Base-by-base conservation (phyloP, 1,284 basidiomycete species). In the Heimioporus punctisporus region DNA sequence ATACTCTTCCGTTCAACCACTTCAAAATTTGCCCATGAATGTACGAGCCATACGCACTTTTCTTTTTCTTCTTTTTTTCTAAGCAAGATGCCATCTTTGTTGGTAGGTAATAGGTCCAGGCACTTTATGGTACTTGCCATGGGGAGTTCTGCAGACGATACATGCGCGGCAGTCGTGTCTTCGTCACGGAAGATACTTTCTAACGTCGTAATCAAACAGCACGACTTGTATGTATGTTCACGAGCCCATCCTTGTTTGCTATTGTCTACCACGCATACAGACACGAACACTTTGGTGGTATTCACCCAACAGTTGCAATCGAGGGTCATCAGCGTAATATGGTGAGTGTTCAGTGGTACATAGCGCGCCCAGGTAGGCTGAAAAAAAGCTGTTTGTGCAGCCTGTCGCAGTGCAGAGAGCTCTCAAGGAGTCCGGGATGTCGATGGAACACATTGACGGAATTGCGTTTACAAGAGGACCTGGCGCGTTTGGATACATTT, bases 201-300 rank as follows among this genome's bases (percentile, higher is more conserved):
- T 4, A 95, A 93, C 70, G 81, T 95, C 11, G 89, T 97, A 54
- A 74, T 92, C 40, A 91, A 88, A 66, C 94, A 97, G 65, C 80
- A 90, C 62, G 63, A 81, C 23, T 69, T 86, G 81, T 87, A 19
- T 37, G 24, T 5, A 43, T 7, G 41, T 30, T 9, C 34, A 8
- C 17, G 17, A 34, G 7, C 17, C n/a, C n/a, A n/a, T n/a, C n/a
- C n/a, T n/a, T n/a, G 25, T 23, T 43, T 14, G 14, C 9, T n/a
- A 14, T 37, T 28, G 40, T 21, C 46, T 44, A 41, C 44, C 21
- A 34, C 14, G n/a, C 34, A 31, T 8, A 17, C 52, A 90, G 88
- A 51, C 85, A 91, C 65, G 80, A 86, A 68, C 63, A 67, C 31
- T 88, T 79, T 64, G 90, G 92, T 2, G 95, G 95, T 1, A 97